Base-by-base conservation (phyloP, 1,284 basidiomycete genomes). In the Pseudozyma pruni region DNA sequence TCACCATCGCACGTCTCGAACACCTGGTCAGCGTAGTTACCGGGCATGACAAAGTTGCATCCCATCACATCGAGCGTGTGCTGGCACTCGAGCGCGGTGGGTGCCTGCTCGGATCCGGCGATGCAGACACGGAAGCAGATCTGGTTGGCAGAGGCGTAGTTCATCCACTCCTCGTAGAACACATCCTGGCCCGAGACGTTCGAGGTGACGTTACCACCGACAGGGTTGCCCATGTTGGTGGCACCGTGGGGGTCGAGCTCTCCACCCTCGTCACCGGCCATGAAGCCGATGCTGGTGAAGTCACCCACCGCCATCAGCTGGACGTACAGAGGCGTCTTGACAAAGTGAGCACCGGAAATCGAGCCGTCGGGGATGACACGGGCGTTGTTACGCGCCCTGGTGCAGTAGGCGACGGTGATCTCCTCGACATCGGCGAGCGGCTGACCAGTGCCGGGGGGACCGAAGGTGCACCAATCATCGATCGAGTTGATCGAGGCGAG, bases 351-450 rank as follows among this genome's bases (percentile, higher is more conserved):
- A 17, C 69, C 70, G 13, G 78, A 80, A 11, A 82, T 53, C 37
- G 80, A 79, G 44, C 80, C 80, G 51, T 82, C 80, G 19, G 80
- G 80, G 44, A 82, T 82, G 40, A 82, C 79, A 61, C 80, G 80
- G 1, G 80, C 80, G 33, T 80, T 76, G 76, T 82, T 82, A 32
- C 80, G 74, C 1, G 81, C 51, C 72, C 81, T 88, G 33, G 89
- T 89, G 84, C 90, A 92, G 87, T 87, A 91, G 0, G 89, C 88
- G 17, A 91, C 88, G 67, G 87, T 88, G 78, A 88, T 85, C 34
- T 85, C 87, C 81, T 91, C 90, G 4, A 87, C 86, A 69, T 90
- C 85, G 22, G 86, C 89, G 53, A 91, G 87, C n/a, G 84, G 83
- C 29, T 79, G 51, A n/a, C 81, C 84, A 10, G 80, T 62, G 25